A percentile compares a stretch with the other conserved stretches of the same genome.
Conservation (phyloP, 2,329 filamentous ascomycete species). For the Fusarium piperis region DNA sequence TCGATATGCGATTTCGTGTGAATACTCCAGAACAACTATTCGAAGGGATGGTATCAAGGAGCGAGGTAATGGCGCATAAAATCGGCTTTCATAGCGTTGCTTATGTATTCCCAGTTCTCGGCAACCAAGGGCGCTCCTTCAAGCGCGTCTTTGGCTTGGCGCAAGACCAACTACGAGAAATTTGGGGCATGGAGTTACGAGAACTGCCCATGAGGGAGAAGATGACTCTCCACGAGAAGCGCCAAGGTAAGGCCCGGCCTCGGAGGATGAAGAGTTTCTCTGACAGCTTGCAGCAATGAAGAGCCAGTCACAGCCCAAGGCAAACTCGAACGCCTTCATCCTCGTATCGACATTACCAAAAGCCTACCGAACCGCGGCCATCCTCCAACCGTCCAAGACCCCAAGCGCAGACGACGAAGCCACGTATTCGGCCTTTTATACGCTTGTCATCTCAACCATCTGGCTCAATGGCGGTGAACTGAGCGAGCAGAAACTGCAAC, state of each 20-base stretch:
- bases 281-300: slow-evolving; percentile 48
- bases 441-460: slow-evolving; percentile 81
- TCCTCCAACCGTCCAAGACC: slow-evolving; percentile 74
- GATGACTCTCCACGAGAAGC: slow-evolving; percentile 78
- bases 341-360: slow-evolving; percentile 77
- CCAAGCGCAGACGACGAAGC: slow-evolving; percentile 75
- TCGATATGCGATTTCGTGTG: slow-evolving; percentile 73
- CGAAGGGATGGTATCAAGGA: slow-evolving; percentile 70
- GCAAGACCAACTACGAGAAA: slow-evolving; percentile 73
- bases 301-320: slow-evolving; percentile 61
- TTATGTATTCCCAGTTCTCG: slow-evolving; percentile 68
- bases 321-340: slow-evolving; percentile 77
- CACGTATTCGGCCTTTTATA: slow-evolving; percentile 85
- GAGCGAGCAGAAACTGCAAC: slow-evolving; percentile 79
- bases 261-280: background rate
- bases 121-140: slow-evolving; percentile 75
- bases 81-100: background rate
- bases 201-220: slow-evolving; percentile 87
- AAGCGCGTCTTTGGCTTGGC: slow-evolving; percentile 80
- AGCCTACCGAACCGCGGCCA: slow-evolving; percentile 70
- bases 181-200: slow-evolving; percentile 93
- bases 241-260: slow-evolving; percentile 67
- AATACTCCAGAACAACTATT: slow-evolving; percentile 69
- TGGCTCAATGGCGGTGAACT: slow-evolving; percentile 77
- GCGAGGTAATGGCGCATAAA: slow-evolving; percentile 57